phyloP scores from a whole-genome alignment of 495 filamentous ascomycete genomes.

The Choiromyces venosus region DNA sequence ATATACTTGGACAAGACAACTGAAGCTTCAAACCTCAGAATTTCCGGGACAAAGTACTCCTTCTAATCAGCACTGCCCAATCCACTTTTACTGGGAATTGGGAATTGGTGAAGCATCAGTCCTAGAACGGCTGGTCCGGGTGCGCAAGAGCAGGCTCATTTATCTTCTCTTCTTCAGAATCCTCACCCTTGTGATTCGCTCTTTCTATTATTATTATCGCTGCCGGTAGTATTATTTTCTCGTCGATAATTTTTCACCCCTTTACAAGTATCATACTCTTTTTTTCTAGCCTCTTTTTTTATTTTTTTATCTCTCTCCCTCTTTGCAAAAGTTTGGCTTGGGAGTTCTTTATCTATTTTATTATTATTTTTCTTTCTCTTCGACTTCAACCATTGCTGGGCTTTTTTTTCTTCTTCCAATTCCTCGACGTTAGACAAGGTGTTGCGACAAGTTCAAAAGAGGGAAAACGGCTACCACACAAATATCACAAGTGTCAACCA shows the following conservation, averaged over 20 bases:
- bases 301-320: constrained; percentile 1
- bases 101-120: not conserved
- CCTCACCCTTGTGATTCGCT: constrained; percentile 9
- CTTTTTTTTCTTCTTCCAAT: not conserved
- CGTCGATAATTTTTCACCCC: not conserved
- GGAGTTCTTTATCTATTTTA: constrained; percentile 38
- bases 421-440: not conserved
- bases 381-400: not conserved
- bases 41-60: not conserved
- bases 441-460: not conserved
- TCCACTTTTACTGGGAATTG: not conserved
- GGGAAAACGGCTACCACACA: not conserved
- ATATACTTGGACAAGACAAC: not conserved
- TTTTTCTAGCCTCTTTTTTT: constrained; percentile 25
- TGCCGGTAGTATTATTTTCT: not conserved
- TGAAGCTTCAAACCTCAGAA: not conserved
- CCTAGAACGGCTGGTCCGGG: constrained; percentile 1
- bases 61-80: not conserved
- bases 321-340: not conserved
- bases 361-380: constrained; percentile 2
- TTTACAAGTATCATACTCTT: not conserved
- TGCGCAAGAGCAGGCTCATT: constrained; percentile 15
- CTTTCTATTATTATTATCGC: not conserved
- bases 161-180: constrained; percentile 31
- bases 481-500: not conserved